Evolutionary conservation across 306 rosid genomes (phyloP), one percentile per base, ranked within the genome.

Genomic region (Quercus wislizeni): DNA sequence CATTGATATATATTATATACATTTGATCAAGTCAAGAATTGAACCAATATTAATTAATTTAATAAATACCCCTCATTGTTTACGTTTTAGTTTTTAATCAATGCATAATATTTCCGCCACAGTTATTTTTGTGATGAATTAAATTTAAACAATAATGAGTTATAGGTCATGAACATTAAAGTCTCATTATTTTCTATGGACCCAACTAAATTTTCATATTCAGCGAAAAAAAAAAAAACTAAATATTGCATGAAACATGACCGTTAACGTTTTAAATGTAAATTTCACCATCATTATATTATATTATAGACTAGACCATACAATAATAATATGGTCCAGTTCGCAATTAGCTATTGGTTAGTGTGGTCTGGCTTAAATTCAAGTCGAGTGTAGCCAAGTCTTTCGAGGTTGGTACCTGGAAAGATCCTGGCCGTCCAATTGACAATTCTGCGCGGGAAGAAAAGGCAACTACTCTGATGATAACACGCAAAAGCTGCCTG

Each of bases 381-480:
- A 27, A 27, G 4, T 19, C n/a, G 69, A 15, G 19, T 13, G 71
- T 14, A n/a, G 19, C 49, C 20, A 10, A 65, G 14, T 41, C 5
- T 6, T 63, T 67, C 18, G 15, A 6, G 31, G 71, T 33, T 8
- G 72, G 72, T 67, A 18, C 72, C n/a, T 31, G 3, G 72, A 67
- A 67, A n/a, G 15, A 67, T 19, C 52, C 25, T 5, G 1, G 11
- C 72, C 51, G 67, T 72, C 52, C 41, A 33, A 57, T 15, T 31
- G 21, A 51, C 35, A 20, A 74, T 80, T 38, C 61, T 21, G 79
- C 79, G 79, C 46, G 38, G 74, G 74, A 6, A 74, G 5, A 20
- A 4, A 4, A 68, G 74, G 3, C 6, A 3, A 3, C 51, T 14
- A 21, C 51, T 5, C 9, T 30, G 7, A 31, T 17, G 51, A 31